phyloP scores from a whole-genome alignment of 1,139 yeast species.

The Suhomyces bribrorum region DNA sequence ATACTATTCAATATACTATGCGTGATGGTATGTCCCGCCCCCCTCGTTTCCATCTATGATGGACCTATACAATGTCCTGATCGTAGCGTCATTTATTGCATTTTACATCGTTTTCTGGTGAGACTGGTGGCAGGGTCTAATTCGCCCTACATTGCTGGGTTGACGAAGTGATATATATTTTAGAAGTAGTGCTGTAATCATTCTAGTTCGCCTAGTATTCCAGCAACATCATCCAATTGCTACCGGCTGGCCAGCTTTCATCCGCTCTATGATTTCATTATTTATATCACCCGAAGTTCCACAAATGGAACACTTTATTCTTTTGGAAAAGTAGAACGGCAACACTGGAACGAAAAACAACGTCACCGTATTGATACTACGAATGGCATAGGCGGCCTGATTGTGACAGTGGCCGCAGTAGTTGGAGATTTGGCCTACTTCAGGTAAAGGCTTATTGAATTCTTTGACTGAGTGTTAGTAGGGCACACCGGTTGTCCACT shows the following conservation, averaged over 20 bases:
- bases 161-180: too few species aligned
- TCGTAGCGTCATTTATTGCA: too few species aligned
- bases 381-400: conserved; percentile 45
- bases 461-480: conserved; percentile 19
- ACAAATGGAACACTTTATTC: conserved; percentile 46
- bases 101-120: too few species aligned
- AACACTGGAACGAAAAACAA: conserved; percentile 47
- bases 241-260: conserved; percentile 44
- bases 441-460: conserved; percentile 19
- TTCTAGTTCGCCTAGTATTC: too few species aligned
- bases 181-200: too few species aligned
- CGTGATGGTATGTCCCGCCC: too few species aligned
- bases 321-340: conserved; percentile 43
- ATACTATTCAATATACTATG: too few species aligned
- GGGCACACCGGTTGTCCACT: too few species aligned
- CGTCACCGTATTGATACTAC: conserved; percentile 46
- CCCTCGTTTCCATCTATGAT: too few species aligned
- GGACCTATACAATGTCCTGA: too few species aligned
- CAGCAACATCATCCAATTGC: conserved; percentile 23
- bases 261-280: conserved; percentile 29
- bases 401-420: conserved; percentile 40
- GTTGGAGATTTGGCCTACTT: conserved; percentile 18
- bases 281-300: conserved; percentile 45
- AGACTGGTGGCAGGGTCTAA: too few species aligned
- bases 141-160: too few species aligned